phyloP scores from a whole-genome alignment of 805 yeast genomes.

The Huiozyma naganishii region DNA sequence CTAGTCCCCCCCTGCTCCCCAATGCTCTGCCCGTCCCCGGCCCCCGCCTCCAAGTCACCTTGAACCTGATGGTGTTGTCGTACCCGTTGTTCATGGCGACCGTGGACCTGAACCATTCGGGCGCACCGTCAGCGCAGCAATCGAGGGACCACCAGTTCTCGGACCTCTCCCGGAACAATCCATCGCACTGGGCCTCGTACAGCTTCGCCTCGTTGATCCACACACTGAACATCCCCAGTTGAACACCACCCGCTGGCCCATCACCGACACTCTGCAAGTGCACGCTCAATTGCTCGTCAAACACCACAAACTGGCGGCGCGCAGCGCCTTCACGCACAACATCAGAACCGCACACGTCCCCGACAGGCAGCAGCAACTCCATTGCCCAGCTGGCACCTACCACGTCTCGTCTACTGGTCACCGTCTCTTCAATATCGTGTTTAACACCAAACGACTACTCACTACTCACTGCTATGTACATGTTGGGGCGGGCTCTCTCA shows the following conservation, averaged over 20 bases:
- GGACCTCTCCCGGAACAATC: constrained; percentile 2
- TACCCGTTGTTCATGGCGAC: constrained; percentile 27
- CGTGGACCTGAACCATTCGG: constrained; percentile 18
- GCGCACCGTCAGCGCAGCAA: constrained; percentile 6
- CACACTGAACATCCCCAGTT: constrained; percentile 7
- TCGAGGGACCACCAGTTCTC: constrained; percentile 9
- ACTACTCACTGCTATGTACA: too few relatives aligned
- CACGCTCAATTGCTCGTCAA: constrained; percentile 21
- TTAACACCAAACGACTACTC: not conserved
- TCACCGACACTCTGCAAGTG: not conserved
- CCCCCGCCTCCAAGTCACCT: constrained; percentile 4
- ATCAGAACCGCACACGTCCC: constrained; percentile 1
- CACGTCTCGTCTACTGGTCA: not conserved
- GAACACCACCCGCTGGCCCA: not conserved
- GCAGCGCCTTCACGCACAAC: constrained; percentile 9
- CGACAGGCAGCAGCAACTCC: too few relatives aligned
- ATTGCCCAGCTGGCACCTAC: too few relatives aligned
- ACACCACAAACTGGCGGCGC: constrained; percentile 18
- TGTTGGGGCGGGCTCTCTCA: constrained; percentile 2
- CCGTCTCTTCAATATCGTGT: not conserved
- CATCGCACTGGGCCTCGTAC: constrained; percentile 4
- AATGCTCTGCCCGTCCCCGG: not conserved
- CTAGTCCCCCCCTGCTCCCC: not conserved
- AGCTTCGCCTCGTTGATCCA: constrained; percentile 25
- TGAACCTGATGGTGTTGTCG: constrained; percentile 17